These are phyloP conservation scores for Macrophomina pseudophaseolina DNA, from an alignment of 2,329 filamentous ascomycete species.

Conservation along the genomic window DNA sequence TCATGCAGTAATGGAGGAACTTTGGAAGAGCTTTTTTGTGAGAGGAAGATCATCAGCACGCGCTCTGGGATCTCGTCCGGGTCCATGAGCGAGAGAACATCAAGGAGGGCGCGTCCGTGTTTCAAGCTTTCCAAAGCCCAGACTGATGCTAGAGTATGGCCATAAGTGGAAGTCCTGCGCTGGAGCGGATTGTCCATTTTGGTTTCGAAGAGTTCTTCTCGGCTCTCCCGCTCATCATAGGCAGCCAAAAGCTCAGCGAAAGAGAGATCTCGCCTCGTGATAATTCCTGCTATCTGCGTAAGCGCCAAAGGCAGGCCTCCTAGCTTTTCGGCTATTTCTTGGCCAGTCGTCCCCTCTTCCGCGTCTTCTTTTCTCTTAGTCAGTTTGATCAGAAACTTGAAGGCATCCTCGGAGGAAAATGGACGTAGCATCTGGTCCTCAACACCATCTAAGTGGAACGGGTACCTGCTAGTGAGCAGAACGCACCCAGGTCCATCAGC, in stretches of 20 bases:
- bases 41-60: slow-evolving; percentile 4
- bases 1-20: not conserved
- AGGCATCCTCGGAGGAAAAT: not conserved
- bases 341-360: not conserved
- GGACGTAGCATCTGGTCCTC: not conserved
- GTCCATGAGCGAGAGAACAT: slow-evolving; percentile 30
- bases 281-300: slow-evolving; percentile 32
- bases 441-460: not conserved
- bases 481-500: slow-evolving; percentile 28
- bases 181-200: not conserved
- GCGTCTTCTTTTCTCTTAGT: not conserved
- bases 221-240: slow-evolving; percentile 22
- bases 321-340: slow-evolving; percentile 25
- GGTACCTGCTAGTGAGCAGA: slow-evolving; percentile 30
- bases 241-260: slow-evolving; percentile 28
- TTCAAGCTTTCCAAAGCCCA: slow-evolving; percentile 28
- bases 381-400: not conserved
- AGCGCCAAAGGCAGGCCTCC: slow-evolving; percentile 32
- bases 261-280: slow-evolving; percentile 26
- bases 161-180: not conserved
- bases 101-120: slow-evolving; percentile 25
- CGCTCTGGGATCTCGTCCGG: slow-evolving; percentile 29
- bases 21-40: not conserved
- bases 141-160: slow-evolving; percentile 17
- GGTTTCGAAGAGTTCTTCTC: not conserved